Percentiles rank a stretch among this genome's conserved stretches.
These are phyloP conservation scores for Cephaloascus albidus DNA, from an alignment of 805 yeast genomes.

Conservation along the genomic window DNA sequence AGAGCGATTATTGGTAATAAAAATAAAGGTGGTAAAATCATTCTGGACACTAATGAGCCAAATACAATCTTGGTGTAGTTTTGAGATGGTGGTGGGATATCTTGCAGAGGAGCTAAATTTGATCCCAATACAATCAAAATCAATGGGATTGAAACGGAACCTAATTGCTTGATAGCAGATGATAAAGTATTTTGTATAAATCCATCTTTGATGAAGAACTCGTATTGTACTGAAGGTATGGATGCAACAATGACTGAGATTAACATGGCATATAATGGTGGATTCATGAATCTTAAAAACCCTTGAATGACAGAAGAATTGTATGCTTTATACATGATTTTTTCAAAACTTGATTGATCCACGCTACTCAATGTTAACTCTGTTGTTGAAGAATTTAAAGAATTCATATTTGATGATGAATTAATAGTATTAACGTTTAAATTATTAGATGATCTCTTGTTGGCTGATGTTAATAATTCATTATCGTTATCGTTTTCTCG, in stretches of 20 bases:
- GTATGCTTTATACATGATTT: background rate
- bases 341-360: background rate
- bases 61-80: constrained; percentile 55
- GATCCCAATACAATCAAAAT: constrained; percentile 71
- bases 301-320: constrained; percentile 5
- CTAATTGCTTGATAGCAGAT: constrained; percentile 53
- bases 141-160: constrained; percentile 69
- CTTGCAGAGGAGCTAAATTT: constrained; percentile 62
- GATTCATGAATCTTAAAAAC: constrained; percentile 51
- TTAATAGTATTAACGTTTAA: background rate
- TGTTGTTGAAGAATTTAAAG: background rate
- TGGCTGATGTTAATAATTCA: background rate
- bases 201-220: constrained; percentile 49
- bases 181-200: constrained; percentile 61
- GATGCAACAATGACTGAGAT: constrained; percentile 63
- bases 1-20: constrained; percentile 59
- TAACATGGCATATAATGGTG: constrained; percentile 77
- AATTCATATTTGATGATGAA: background rate
- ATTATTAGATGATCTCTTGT: background rate
- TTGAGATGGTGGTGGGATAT: constrained; percentile 55
- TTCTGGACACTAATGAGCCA: constrained; percentile 66
- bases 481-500: background rate
- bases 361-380: background rate
- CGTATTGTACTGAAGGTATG: constrained; percentile 44
- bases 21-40: constrained; percentile 67